Conservation (phyloP, 495 filamentous ascomycete genomes). For the Daldinia caldariorum region DNA sequence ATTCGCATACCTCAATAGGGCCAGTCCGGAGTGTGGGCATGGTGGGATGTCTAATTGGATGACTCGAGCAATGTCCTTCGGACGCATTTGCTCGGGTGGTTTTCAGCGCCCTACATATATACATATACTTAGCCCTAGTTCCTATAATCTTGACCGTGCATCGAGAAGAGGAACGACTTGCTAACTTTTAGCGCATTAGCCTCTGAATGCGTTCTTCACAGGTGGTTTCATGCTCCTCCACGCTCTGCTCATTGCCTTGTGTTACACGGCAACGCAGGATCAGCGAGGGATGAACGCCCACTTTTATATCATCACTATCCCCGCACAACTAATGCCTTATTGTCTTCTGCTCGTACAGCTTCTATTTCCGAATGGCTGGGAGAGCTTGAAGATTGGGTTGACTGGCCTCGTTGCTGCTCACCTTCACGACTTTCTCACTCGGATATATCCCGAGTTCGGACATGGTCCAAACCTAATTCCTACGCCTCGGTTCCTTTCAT, state of each 20-base stretch:
- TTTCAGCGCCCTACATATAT: constrained; percentile 87
- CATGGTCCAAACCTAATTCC: constrained; percentile 75
- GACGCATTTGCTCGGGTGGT: constrained; percentile 74
- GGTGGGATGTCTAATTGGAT: constrained; percentile 91
- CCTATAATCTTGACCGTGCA: constrained; percentile 2
- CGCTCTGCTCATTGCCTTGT: constrained; percentile 77
- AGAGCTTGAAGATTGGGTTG: constrained; percentile 62
- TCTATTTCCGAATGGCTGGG: constrained; percentile 61
- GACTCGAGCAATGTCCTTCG: constrained; percentile 69
- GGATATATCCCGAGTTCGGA: constrained; percentile 84
- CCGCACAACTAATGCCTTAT: constrained; percentile 77
- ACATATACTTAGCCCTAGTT: constrained; percentile 8
- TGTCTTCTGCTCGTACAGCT: constrained; percentile 77
- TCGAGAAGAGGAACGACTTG: constrained; percentile 20
- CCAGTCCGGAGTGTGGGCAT: constrained; percentile 79
- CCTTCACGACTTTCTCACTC: constrained; percentile 83
- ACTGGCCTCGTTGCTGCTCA: constrained; percentile 85
- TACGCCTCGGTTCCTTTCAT: constrained; percentile 73
- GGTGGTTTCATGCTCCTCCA: constrained; percentile 64
- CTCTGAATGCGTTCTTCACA: constrained; percentile 61
- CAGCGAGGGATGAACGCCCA: constrained; percentile 74
- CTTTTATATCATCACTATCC: constrained; percentile 81
- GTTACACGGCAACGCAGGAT: constrained; percentile 84
- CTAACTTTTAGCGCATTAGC: constrained; percentile 50
- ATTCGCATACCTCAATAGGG: constrained; percentile 83